Conservation (phyloP, 805 yeast genomes). For the Teunomyces cretensis region DNA sequence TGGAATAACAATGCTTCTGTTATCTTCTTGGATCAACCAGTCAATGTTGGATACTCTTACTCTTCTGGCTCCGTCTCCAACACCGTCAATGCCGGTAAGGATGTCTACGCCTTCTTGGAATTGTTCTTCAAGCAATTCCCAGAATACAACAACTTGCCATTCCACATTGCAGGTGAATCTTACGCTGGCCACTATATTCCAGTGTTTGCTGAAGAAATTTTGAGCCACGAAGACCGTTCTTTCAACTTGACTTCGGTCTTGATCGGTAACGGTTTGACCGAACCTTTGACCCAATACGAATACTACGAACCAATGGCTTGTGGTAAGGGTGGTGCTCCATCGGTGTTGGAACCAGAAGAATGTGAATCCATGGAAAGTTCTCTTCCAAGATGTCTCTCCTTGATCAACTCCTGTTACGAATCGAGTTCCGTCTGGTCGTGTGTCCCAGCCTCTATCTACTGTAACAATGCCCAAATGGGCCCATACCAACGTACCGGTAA, state of each 20-base stretch:
- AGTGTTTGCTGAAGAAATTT: conserved; percentile 77
- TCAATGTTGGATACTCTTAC: conserved; percentile 87
- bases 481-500: conserved; percentile 63
- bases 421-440: conserved; percentile 77
- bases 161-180: conserved; percentile 92
- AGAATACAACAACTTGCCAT: conserved; percentile 54
- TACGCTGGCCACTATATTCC: conserved; percentile 96
- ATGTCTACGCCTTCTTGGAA: conserved; percentile 80
- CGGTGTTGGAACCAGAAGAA: conserved; percentile 67
- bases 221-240: conserved; percentile 57
- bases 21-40: conserved; percentile 91
- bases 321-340: conserved; percentile 79
- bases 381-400: conserved; percentile 72
- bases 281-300: conserved; percentile 73
- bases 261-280: conserved; percentile 93
- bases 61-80: conserved; percentile 62
- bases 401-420: conserved; percentile 77
- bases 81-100: conserved; percentile 82
- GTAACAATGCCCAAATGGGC: conserved; percentile 79
- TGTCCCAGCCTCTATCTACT: conserved; percentile 87
- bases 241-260: conserved; percentile 70
- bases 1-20: conserved; percentile 93
- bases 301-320: conserved; percentile 94
- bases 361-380: conserved; percentile 63
- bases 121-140: conserved; percentile 85